Base-by-base conservation (phyloP, 495 filamentous ascomycete species). In the Filosporella fistucella region DNA sequence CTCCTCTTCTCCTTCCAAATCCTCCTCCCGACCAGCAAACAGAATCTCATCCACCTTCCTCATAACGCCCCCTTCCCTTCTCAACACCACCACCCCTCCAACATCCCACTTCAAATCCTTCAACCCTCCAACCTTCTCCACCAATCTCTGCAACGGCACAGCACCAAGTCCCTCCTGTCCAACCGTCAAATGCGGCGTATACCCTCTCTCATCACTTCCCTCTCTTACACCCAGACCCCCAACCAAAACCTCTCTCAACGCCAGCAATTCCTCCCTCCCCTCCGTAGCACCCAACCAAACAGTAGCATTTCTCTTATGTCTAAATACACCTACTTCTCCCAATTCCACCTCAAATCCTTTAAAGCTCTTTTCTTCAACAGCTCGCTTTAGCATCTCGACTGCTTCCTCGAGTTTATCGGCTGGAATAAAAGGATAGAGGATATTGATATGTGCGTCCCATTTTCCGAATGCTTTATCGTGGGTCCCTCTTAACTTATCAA, bases 391-490 rank as follows among this genome's bases (percentile, higher is more conserved):
- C n/a, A 54, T 49, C 25, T 44, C 41, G 21, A 63, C 49, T n/a
- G 62, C 63, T 4, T 25, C 32, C 5, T 21, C 55, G 51, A 76
- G 62, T 16, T 35, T 37, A 18, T 65, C 61, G 13, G 62, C 51
- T 3, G 61, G 56, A 3, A 78, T 75, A 49, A 81, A 83, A 9
- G 79, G 79, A 49, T 83, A 81, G 1, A 80, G 54, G 24, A 83
- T 51, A 47, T 81, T 83, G 51, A 82, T 49, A 49, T 83, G 79
- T 5, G 77, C 74, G 2, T 78, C 76, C 79, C 79, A 82, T 64
- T 68, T 75, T 23, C 58, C 62, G 53, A 73, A 74, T 1, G 67
- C 68, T 39, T 74, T 74, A 57, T 82, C 79, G 61, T 80, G 74
- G 24, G 76, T 59, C 7, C 63, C 65, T 17, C 77, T 68, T 7